These are phyloP conservation scores for Arachis stenosperma DNA, from an alignment of 306 rosid species.

Conservation along the genomic window DNA sequence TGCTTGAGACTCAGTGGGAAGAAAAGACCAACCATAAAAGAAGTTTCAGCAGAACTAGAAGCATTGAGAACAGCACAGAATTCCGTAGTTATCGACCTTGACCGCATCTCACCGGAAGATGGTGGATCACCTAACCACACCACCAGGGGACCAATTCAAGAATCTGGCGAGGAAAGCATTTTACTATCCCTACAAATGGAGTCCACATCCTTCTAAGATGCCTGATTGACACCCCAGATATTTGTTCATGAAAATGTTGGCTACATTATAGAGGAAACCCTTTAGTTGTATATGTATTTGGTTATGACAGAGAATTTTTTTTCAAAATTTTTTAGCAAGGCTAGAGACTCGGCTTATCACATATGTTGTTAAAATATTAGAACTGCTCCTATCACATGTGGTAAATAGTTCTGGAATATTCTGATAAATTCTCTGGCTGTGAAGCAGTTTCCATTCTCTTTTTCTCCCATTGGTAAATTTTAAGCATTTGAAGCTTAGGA, in stretches of 20 bases:
- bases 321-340: no score
- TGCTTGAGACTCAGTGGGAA: conserved; percentile 58
- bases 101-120: neutral
- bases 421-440: no score
- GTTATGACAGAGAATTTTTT: no score
- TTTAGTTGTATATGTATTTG: no score
- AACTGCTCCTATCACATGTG: no score
- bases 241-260: neutral
- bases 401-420: no score
- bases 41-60: conserved; percentile 56
- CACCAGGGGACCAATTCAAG: conserved; percentile 18
- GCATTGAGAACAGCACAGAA: conserved; percentile 46
- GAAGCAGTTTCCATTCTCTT: conserved; percentile 2
- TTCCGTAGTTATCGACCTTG: conserved; percentile 35
- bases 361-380: no score
- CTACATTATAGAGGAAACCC: no score
- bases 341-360: no score
- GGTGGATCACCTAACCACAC: neutral
- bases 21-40: conserved; percentile 65
- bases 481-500: conserved; percentile 13
- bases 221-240: neutral
- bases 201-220: conserved; percentile 29
- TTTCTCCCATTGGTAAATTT: neutral
- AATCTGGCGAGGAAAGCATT: conserved; percentile 39
- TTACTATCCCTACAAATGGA: conserved; percentile 32